phyloP scores from a whole-genome alignment of 331 rosid species.

The Spiraea crenata region DNA sequence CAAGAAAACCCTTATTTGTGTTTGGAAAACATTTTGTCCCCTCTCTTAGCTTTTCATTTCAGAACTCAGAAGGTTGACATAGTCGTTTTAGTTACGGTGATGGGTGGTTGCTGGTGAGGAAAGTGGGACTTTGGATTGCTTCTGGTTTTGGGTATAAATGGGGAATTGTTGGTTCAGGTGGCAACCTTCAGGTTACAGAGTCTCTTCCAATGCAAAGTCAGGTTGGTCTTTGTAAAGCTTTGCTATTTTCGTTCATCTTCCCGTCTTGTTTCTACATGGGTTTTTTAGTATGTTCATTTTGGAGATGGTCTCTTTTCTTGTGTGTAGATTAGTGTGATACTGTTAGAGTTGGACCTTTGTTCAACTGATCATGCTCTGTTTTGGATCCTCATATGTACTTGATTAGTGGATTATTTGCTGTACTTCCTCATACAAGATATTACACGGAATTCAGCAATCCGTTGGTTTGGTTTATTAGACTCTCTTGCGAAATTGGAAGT shows the following conservation, averaged over 20 bases:
- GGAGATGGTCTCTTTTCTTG: constrained; percentile 10
- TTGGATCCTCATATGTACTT: not conserved
- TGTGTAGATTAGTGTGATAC: constrained; percentile 8
- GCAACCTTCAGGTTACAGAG: constrained; percentile 71
- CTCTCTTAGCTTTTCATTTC: constrained; percentile 1
- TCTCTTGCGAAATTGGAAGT: constrained; percentile 9
- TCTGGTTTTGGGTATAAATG: constrained; percentile 48
- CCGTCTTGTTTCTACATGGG: constrained; percentile 8
- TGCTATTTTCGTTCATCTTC: not conserved
- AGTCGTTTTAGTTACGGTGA: constrained; percentile 35
- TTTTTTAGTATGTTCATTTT: constrained; percentile 5
- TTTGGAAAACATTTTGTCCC: constrained; percentile 5
- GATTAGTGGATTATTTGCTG: not conserved
- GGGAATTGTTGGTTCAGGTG: constrained; percentile 79
- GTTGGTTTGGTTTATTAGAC: not conserved
- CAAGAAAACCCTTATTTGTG: not conserved
- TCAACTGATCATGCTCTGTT: constrained; percentile 8
- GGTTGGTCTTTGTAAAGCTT: constrained; percentile 43
- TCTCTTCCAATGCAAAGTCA: constrained; percentile 86
- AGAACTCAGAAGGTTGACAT: constrained; percentile 11
- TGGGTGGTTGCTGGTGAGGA: constrained; percentile 40
- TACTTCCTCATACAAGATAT: not conserved
- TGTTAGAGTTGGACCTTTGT: constrained; percentile 8
- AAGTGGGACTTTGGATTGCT: constrained; percentile 14
- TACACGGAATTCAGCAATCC: not conserved